Base-by-base conservation (phyloP, 192 early-diverging fungal species). In the Coemansia erecta region DNA sequence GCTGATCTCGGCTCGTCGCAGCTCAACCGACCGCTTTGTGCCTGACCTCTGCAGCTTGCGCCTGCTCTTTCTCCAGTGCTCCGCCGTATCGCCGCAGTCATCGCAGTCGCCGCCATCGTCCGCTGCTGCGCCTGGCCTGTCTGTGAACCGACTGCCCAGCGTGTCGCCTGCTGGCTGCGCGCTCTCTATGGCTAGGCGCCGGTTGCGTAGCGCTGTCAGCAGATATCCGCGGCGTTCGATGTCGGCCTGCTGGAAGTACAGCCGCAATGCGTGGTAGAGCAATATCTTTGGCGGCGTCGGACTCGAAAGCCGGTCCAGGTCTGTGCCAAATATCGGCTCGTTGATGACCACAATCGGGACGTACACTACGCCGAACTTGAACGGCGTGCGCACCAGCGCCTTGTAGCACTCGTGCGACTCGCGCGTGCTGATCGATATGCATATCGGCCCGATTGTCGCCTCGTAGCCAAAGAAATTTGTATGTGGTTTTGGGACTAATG, bases 401-500 rank as follows among this genome's bases (percentile, higher is more conserved):
- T 70, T 72, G 62, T 68, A 81, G 69, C 70, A 77, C 66, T 71
- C 73, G 58, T 75, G 73, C n/a, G 67, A 77, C 63, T 72, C 73
- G 53, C 66, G 66, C 22, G 68, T 76, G 63, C 66, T 77, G 56
- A 73, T 76, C 14, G 77, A 79, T 31, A 79, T 70, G 66, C 77
- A 79, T 26, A 79, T 73, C 15, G 77, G 70, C 17, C 77, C 77
- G 28, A 70, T 72, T 0, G 77, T 56, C 21, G 70, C 56, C 63
- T 73, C 71, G 67, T 80, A 80, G 7, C 77, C 77, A 50, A 80
- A 73, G 49, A 80, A 80, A 55, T 72, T 80, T 61, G 77, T 80
- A 56, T 80, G 77, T 46, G 70, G 73, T 53, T 76, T 81, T 28
- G 80, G 73, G 19, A 77, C 70, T 35, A 81, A 58, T 14, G 80